A percentile compares a stretch with the other conserved stretches of the same genome.
Evolutionary conservation across 2,329 filamentous ascomycete species (phyloP).

Genomic region (Colletotrichum somersetense): DNA sequence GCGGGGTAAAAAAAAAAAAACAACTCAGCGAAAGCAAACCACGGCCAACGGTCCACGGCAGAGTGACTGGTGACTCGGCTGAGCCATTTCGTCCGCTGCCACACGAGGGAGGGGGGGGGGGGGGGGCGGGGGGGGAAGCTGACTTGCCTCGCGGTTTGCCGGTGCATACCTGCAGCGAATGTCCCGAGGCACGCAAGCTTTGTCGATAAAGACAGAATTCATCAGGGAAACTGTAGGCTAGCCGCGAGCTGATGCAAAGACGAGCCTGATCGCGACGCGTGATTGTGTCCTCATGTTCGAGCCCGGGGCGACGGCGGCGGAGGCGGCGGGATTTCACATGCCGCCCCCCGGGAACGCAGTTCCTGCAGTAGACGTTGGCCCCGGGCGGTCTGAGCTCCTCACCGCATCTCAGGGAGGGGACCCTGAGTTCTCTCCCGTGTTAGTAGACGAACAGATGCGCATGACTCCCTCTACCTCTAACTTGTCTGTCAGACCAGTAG

Average conservation of each 20-base stretch:
- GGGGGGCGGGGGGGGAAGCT: constrained; percentile 14
- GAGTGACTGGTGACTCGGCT: constrained; percentile 7
- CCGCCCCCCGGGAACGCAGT: constrained; percentile 15
- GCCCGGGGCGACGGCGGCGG: constrained; percentile 8
- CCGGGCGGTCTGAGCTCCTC: constrained; percentile 19
- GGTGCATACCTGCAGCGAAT: neutral
- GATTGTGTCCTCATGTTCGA: constrained; percentile 35
- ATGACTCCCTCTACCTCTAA: constrained; percentile 19
- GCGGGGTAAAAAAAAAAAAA: neutral
- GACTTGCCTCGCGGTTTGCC: constrained; percentile 5
- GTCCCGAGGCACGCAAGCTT: constrained; percentile 26
- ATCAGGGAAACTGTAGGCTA: neutral
- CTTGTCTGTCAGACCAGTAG: constrained; percentile 13
- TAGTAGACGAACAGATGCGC: constrained; percentile 2
- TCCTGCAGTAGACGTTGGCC: constrained; percentile 36
- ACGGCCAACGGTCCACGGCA: neutral
- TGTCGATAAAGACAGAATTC: neutral
- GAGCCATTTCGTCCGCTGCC: constrained; percentile 6
- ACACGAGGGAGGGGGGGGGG: neutral
- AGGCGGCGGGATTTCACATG: constrained; percentile 31
- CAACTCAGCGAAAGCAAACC: neutral
- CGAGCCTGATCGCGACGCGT: constrained; percentile 18
- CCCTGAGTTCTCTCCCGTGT: constrained; percentile 27
- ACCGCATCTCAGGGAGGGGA: constrained; percentile 37
- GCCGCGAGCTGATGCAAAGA: neutral